Evolutionary conservation across 768 basidiomycete genomes (phyloP).

Genomic region (Boletellus emodensis): DNA sequence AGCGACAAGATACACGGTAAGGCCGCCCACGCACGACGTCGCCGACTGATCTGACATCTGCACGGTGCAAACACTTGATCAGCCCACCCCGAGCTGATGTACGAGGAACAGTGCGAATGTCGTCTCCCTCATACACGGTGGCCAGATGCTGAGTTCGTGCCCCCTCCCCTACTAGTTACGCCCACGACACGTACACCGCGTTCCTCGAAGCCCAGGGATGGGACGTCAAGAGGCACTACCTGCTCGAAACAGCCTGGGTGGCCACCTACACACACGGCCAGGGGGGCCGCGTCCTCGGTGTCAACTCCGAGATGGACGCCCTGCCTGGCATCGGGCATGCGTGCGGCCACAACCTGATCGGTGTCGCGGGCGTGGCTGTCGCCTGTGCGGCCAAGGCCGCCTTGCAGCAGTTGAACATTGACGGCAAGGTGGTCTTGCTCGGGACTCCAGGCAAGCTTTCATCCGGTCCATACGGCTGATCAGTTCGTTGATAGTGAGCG

Average conservation of each 20-base stretch:
- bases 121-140: neutral
- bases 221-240: conserved; percentile 55
- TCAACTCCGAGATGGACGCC: conserved; percentile 82
- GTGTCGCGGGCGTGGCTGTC: conserved; percentile 68
- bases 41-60: conserved; percentile 1
- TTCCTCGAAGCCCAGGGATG: conserved; percentile 70
- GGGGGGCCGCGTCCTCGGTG: conserved; percentile 67
- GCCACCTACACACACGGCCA: conserved; percentile 61
- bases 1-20: conserved; percentile 74
- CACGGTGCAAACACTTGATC: no score
- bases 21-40: neutral
- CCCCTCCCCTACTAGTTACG: conserved; percentile 46
- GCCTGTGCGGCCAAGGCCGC: conserved; percentile 66
- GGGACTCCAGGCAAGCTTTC: conserved; percentile 65
- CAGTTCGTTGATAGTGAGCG: neutral
- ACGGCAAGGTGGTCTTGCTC: conserved; percentile 66
- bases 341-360: conserved; percentile 83
- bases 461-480: neutral
- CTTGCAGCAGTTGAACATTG: conserved; percentile 55
- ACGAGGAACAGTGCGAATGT: conserved; percentile 55
- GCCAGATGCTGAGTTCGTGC: neutral
- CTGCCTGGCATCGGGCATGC: conserved; percentile 60
- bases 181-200: conserved; percentile 64
- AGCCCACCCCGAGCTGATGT: conserved; percentile 74
- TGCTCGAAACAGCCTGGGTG: conserved; percentile 74